phyloP scores from a whole-genome alignment of 805 yeast genomes.

The Yarrowia yakushimensis region DNA sequence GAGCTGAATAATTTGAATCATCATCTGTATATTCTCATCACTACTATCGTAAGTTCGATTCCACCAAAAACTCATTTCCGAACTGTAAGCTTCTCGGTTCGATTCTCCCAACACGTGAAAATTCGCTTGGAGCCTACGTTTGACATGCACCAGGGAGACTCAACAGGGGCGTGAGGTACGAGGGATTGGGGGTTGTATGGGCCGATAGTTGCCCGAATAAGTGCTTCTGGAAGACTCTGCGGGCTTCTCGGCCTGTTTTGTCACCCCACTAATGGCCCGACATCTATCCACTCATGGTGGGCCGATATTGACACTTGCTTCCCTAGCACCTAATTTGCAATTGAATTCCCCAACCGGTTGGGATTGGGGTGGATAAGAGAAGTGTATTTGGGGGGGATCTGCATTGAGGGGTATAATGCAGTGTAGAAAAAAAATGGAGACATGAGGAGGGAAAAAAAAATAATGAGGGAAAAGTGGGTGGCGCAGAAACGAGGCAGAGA shows the following conservation, averaged over 20 bases:
- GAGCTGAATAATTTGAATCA: no score
- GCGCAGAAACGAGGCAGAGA: no score
- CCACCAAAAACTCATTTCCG: neutral
- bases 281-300: neutral
- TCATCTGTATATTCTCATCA: no score
- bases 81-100: neutral
- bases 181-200: no score
- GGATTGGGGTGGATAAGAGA: slow-evolving; percentile 18
- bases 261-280: no score
- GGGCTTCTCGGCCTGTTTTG: no score
- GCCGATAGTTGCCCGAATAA: no score
- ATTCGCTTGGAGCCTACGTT: neutral
- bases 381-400: neutral
- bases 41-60: neutral
- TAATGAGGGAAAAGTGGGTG: no score
- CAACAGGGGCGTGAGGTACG: neutral
- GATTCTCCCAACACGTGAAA: neutral
- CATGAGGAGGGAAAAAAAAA: neutral
- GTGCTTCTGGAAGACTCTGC: no score
- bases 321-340: neutral
- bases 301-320: neutral
- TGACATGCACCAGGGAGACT: neutral
- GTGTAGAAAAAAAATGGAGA: neutral
- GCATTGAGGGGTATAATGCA: neutral
- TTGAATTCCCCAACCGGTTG: slow-evolving; percentile 20